phyloP scores from a whole-genome alignment of 2,329 filamentous ascomycete species.

The Claviceps capensis region DNA sequence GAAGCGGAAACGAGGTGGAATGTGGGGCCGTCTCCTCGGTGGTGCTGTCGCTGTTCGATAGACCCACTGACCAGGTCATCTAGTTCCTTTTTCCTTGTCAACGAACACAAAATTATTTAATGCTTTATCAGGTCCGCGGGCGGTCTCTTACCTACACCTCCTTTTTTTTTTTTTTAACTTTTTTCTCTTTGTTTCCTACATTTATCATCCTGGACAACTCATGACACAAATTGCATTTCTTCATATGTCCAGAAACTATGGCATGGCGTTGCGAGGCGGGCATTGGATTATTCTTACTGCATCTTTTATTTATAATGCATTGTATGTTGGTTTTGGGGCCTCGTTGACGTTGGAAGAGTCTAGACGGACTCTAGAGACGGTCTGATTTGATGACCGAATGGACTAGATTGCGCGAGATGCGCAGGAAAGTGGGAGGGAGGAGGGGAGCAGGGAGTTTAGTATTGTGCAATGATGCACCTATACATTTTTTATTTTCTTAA shows the following conservation, averaged over 20 bases:
- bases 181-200: not conserved
- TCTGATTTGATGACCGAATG: too few relatives aligned
- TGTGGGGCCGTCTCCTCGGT: conserved; percentile 41
- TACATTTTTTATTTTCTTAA: too few relatives aligned
- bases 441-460: too few relatives aligned
- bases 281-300: not conserved
- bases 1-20: conserved; percentile 34
- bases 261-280: not conserved
- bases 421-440: too few relatives aligned
- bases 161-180: not conserved
- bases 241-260: not conserved
- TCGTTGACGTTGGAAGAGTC: too few relatives aligned
- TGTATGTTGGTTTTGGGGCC: too few relatives aligned
- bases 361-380: too few relatives aligned
- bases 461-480: too few relatives aligned
- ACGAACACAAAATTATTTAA: not conserved
- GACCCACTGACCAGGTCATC: not conserved
- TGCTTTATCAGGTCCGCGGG: not conserved
- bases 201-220: not conserved
- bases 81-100: not conserved
- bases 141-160: not conserved
- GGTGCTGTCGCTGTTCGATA: conserved; percentile 27
- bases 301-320: too few relatives aligned
- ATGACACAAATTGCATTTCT: not conserved
- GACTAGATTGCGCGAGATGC: too few relatives aligned